Percentiles rank a stretch among this genome's conserved stretches.
These are phyloP conservation scores for Colletotrichum sp. DNA, from an alignment of 2,329 filamentous ascomycete genomes.

Conservation along the genomic window DNA sequence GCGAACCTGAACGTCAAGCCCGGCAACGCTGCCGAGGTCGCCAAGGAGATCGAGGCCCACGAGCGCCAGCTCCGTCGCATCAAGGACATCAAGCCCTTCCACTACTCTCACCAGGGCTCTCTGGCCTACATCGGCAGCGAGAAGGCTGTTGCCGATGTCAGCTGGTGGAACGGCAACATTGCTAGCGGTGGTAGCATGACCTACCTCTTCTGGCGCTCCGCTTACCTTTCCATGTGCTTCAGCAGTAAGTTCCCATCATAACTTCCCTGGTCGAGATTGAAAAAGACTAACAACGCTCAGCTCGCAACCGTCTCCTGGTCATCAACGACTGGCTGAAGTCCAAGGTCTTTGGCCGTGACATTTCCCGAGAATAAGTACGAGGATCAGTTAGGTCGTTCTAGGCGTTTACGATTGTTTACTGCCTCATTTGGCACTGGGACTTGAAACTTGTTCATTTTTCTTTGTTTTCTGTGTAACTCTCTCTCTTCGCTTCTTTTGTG, in stretches of 20 bases:
- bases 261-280: background rate
- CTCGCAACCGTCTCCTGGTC: slow-evolving; percentile 93
- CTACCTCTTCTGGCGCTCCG: slow-evolving; percentile 97
- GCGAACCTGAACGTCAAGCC: slow-evolving; percentile 64
- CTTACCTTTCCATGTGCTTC: slow-evolving; percentile 99
- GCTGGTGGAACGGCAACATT: slow-evolving; percentile 96
- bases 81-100: slow-evolving; percentile 96
- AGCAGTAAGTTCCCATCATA: slow-evolving; percentile 77
- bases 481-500: slow-evolving; percentile 9
- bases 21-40: slow-evolving; percentile 70
- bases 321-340: slow-evolving; percentile 96
- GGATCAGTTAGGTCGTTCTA: slow-evolving; percentile 57
- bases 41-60: slow-evolving; percentile 79
- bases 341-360: slow-evolving; percentile 94
- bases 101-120: slow-evolving; percentile 97
- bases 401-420: slow-evolving; percentile 6
- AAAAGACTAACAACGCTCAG: slow-evolving; percentile 47
- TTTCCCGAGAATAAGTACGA: slow-evolving; percentile 78
- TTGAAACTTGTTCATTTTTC: slow-evolving; percentile 2
- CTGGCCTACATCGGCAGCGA: slow-evolving; percentile 98
- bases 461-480: background rate
- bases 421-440: slow-evolving; percentile 2
- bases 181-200: slow-evolving; percentile 92
- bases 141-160: slow-evolving; percentile 95
- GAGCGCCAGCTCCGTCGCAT: slow-evolving; percentile 88